phyloP scores from a whole-genome alignment of 2,329 filamentous ascomycete species.

The Gnomoniopsis sp. region DNA sequence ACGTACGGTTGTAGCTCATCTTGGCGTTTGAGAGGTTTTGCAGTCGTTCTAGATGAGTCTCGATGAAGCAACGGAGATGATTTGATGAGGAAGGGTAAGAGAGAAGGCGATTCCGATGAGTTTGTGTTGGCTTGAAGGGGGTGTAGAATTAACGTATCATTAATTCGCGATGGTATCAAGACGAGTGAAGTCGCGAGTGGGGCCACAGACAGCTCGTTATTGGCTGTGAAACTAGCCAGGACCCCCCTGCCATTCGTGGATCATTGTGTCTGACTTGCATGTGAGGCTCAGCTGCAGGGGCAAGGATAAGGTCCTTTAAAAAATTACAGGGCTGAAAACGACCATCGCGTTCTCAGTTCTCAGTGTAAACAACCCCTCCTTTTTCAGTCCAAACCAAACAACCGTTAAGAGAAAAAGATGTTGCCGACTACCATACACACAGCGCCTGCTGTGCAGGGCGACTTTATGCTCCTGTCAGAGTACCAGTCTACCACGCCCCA shows the following conservation, averaged over 20 bases:
- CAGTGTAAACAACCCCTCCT: conserved; percentile 10
- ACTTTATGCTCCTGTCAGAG: conserved; percentile 63
- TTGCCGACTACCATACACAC: conserved; percentile 53
- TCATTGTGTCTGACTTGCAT: not conserved
- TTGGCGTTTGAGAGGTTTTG: conserved; percentile 2
- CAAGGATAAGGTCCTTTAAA: not conserved
- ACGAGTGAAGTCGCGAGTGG: not conserved
- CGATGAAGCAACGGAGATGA: not conserved
- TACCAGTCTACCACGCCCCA: conserved; percentile 70
- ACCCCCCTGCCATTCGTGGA: not conserved
- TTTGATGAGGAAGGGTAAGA: not conserved
- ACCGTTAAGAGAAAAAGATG: conserved; percentile 27
- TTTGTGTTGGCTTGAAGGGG: not conserved
- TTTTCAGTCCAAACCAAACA: not conserved
- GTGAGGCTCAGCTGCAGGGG: not conserved
- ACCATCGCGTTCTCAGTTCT: not conserved
- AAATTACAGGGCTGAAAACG: not conserved
- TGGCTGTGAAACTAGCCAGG: not conserved
- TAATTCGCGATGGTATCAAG: not conserved
- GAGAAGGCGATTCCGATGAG: not conserved
- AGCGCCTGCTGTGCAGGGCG: conserved; percentile 51
- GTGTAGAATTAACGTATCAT: not conserved
- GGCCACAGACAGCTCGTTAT: not conserved
- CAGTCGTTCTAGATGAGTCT: not conserved
- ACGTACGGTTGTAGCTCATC: conserved; percentile 38